Percentiles rank a stretch among this genome's conserved stretches.
Conservation (phyloP, 805 yeast species). For the Yamadazyma tumulicola region DNA sequence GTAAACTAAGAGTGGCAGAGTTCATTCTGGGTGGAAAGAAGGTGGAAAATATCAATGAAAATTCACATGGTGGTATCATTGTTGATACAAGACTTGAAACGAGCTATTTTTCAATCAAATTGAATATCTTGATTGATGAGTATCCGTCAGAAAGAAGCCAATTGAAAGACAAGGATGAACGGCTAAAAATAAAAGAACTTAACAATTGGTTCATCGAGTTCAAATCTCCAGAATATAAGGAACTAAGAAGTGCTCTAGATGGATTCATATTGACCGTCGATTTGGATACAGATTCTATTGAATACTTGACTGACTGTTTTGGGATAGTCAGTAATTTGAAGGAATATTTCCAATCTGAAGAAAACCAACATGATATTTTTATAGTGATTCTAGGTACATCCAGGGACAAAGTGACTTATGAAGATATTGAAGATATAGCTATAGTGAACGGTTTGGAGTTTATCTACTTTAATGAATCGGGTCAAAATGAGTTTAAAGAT, state of each 20-base stretch:
- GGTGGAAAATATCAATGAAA: conserved; percentile 22
- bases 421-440: conserved; percentile 37
- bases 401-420: conserved; percentile 3
- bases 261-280: conserved; percentile 45
- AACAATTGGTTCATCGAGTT: conserved; percentile 41
- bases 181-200: conserved; percentile 10
- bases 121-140: conserved; percentile 36
- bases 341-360: conserved; percentile 2
- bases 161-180: background rate
- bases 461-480: conserved; percentile 28
- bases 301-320: conserved; percentile 18
- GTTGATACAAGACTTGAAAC: conserved; percentile 23
- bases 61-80: conserved; percentile 32
- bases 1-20: conserved; percentile 32
- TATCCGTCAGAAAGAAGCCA: conserved; percentile 15
- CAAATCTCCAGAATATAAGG: conserved; percentile 30
- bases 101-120: conserved; percentile 27
- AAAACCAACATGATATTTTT: conserved; percentile 13
- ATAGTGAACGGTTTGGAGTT: conserved; percentile 42
- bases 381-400: conserved; percentile 30
- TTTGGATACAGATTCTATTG: conserved; percentile 17
- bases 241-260: conserved; percentile 43
- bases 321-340: conserved; percentile 11
- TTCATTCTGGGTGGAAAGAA: conserved; percentile 24
- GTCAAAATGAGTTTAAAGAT: conserved; percentile 42